Conservation (phyloP, 2,329 filamentous ascomycete species). For the Aspergillus pseudoterreus region DNA sequence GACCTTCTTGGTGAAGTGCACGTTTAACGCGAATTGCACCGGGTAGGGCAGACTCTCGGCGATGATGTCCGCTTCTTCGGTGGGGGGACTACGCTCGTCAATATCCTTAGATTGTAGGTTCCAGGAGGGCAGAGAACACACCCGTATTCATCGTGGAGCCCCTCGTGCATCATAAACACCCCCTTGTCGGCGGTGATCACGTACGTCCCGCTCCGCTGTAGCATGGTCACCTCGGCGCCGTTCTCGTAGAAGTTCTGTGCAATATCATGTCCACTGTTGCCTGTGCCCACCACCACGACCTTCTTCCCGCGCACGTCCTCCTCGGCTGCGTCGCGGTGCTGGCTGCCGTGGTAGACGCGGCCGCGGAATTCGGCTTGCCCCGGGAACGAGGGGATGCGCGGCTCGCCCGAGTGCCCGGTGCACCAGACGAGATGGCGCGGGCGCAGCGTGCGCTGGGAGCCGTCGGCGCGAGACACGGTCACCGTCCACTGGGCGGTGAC, state of each 20-base stretch:
- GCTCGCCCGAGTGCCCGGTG: conserved; percentile 45
- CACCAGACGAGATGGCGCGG: conserved; percentile 48
- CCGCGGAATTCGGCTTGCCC: conserved; percentile 43
- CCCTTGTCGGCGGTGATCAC: conserved; percentile 46
- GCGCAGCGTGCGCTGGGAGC: conserved; percentile 26
- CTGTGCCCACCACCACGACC: conserved; percentile 48
- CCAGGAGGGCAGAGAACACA: conserved; percentile 6
- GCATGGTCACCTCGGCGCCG: conserved; percentile 51
- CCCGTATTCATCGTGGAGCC: conserved; percentile 45
- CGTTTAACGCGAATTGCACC: conserved; percentile 45
- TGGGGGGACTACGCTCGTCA: conserved; percentile 36
- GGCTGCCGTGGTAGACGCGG: conserved; percentile 41
- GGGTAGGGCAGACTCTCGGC: conserved; percentile 46
- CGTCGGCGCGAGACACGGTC: conserved; percentile 22
- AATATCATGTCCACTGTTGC: conserved; percentile 51
- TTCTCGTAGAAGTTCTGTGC: conserved; percentile 49
- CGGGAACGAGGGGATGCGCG: conserved; percentile 39
- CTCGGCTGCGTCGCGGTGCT: conserved; percentile 40
- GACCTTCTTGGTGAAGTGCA: conserved; percentile 41
- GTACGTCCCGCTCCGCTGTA: conserved; percentile 52
- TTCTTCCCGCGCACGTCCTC: conserved; percentile 40
- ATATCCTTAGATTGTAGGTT: not conserved
- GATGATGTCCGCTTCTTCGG: conserved; percentile 50
- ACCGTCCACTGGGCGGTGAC: conserved; percentile 39
- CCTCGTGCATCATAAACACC: conserved; percentile 43